Conservation (phyloP, 768 basidiomycete genomes). For the Hortiboletus campestris region DNA sequence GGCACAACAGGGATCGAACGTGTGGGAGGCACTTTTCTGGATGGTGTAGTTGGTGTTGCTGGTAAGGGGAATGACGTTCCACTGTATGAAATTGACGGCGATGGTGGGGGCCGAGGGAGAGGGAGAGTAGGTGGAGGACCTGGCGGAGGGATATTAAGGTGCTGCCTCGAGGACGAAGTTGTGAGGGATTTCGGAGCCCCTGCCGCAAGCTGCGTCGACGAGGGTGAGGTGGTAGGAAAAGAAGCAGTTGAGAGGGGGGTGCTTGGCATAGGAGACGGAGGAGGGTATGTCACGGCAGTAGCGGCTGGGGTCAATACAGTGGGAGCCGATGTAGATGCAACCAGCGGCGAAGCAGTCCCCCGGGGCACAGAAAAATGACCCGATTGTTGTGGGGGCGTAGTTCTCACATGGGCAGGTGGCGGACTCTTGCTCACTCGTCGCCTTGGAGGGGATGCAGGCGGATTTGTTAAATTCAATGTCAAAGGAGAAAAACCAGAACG, state of each 20-base stretch:
- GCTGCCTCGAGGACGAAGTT: slow-evolving; percentile 23
- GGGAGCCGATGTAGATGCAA: slow-evolving; percentile 7
- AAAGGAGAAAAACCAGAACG: slow-evolving; percentile 30
- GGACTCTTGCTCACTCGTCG: slow-evolving; percentile 29
- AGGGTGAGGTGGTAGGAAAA: background rate
- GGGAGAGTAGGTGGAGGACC: slow-evolving; percentile 32
- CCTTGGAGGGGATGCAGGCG: slow-evolving; percentile 17
- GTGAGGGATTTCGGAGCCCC: slow-evolving; percentile 10
- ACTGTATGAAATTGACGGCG: slow-evolving; percentile 4
- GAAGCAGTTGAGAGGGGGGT: slow-evolving; percentile 21
- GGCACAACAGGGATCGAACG: slow-evolving; percentile 19
- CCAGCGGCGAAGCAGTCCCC: slow-evolving; percentile 9
- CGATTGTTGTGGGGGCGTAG: slow-evolving; percentile 9
- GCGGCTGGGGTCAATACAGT: slow-evolving; percentile 1
- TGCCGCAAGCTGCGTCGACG: background rate
- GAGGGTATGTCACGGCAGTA: slow-evolving; percentile 4
- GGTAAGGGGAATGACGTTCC: background rate
- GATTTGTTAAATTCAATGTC: slow-evolving; percentile 23
- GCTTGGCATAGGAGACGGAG: slow-evolving; percentile 18
- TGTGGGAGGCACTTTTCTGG: slow-evolving; percentile 11
- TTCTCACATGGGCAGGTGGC: slow-evolving; percentile 15
- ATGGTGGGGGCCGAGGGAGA: slow-evolving; percentile 29
- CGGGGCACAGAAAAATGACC: slow-evolving; percentile 6
- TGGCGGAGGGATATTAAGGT: slow-evolving; percentile 29
- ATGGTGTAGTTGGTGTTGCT: background rate